Evolutionary conservation across 345 rosid genomes (phyloP).

Genomic region (Clarkia xantiana): DNA sequence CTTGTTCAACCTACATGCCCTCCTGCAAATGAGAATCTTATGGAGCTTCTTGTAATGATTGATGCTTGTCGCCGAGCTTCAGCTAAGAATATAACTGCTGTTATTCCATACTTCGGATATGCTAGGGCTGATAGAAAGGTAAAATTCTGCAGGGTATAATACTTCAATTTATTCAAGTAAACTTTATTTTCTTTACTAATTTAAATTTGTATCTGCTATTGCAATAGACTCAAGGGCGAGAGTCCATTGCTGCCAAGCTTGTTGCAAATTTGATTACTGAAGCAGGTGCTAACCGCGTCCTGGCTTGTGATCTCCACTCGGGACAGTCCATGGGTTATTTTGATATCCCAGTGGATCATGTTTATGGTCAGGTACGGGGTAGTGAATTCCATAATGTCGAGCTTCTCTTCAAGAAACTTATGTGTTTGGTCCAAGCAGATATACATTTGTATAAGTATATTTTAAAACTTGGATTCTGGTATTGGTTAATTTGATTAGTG

Average conservation of each 20-base stretch:
- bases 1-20: constrained; percentile 96
- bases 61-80: constrained; percentile 98
- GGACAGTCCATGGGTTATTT: constrained; percentile 99
- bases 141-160: neutral
- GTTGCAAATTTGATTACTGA: constrained; percentile 88
- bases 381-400: neutral
- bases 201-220: too few relatives aligned
- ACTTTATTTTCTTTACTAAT: too few relatives aligned
- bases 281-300: constrained; percentile 96
- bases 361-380: constrained; percentile 66
- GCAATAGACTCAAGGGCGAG: constrained; percentile 80
- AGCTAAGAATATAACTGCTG: constrained; percentile 82
- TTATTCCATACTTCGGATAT: constrained; percentile 92
- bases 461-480: too few relatives aligned
- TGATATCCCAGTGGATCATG: constrained; percentile 95
- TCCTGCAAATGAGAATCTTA: constrained; percentile 95
- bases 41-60: constrained; percentile 91
- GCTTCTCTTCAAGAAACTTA: neutral
- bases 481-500: too few relatives aligned
- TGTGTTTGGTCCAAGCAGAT: neutral
- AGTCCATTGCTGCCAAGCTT: constrained; percentile 93
- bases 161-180: neutral
- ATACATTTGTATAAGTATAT: too few relatives aligned
- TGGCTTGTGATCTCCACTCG: constrained; percentile 98
- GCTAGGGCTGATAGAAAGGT: constrained; percentile 99